Evolutionary conservation across 2,329 filamentous ascomycete species (phyloP), one percentile per base, ranked within the genome.

Genomic region (Fusarium bulbicola): DNA sequence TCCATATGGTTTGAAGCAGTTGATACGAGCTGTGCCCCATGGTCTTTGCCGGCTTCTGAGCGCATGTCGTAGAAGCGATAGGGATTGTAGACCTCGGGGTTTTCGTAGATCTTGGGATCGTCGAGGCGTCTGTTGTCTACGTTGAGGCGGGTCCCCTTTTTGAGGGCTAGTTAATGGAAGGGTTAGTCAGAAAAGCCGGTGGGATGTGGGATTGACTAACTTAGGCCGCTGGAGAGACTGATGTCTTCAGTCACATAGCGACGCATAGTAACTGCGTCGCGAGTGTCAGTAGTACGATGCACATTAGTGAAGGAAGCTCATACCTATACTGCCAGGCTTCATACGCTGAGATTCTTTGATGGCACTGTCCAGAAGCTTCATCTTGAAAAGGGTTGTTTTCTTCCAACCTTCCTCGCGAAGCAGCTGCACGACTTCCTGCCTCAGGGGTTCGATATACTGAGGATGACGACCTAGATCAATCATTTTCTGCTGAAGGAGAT

Each of bases 321-420:
- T 28, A 60, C 62, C 36, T 24, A 60, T 53, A 2, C 54, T 53
- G 1, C 36, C 58, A 34, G 34, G 63, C 24, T 56, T 66, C 14
- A 66, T 42, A 1, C 63, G 34, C 13, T 66, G 63, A 1, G 63
- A 28, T 7, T 66, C 63, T 10, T 66, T 66, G 16, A 66, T 50
- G 0, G 47, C 63, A n/a, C 63, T 62, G 7, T 66, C 63, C 5
- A 66, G 36, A 1, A 66, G 58, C 16, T 62, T 66, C 49, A 66
- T 49, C 8, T 66, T 66, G 52, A n/a, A 37, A 1, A 66, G 28
- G 0, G 58, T 43, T 8, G 58, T 62, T 3, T 62, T 66, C 20
- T 62, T 62, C 63, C 49, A 66, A 0, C 63, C 63, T 4, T 57
- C 49, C 1, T 13, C 24, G 2, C 15, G 11, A 2, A 66, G 36